A percentile compares a stretch with the other conserved stretches of the same genome.
Conservation (phyloP, 805 yeast species). For the Metschnikowia bowlesiae region DNA sequence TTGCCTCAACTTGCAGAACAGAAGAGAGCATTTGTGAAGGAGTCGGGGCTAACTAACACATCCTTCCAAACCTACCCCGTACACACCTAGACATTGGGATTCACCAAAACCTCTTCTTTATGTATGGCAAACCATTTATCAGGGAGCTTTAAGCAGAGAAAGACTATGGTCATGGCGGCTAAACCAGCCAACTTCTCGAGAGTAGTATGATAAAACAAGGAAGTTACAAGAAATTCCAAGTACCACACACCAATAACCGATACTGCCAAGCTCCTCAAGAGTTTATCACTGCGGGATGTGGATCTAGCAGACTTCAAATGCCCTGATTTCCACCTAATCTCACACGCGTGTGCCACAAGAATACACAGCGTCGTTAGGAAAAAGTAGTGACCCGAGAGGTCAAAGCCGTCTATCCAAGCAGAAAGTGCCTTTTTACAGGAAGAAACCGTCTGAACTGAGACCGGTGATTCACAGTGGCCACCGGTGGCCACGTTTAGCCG, state of each 20-base stretch:
- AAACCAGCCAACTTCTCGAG: conserved; percentile 13
- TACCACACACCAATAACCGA: conserved; percentile 9
- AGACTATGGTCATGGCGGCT: conserved; percentile 2
- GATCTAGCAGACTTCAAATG: neutral
- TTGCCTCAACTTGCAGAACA: too few species aligned
- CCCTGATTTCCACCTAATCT: neutral
- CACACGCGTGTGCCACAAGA: conserved; percentile 4
- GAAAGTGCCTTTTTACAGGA: conserved; percentile 2
- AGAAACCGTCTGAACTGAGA: conserved; percentile 1
- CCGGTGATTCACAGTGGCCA: conserved; percentile 8
- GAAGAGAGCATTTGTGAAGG: too few species aligned
- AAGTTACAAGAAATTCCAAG: conserved; percentile 12
- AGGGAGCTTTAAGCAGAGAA: neutral
- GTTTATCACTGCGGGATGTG: neutral
- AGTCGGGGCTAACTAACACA: neutral
- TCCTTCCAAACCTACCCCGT: neutral
- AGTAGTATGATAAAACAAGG: conserved; percentile 14
- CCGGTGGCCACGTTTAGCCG: conserved; percentile 19
- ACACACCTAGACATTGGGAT: neutral
- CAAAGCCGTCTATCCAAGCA: conserved; percentile 14
- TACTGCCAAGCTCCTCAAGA: neutral
- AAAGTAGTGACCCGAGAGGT: conserved; percentile 15
- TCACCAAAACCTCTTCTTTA: neutral
- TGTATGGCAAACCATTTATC: neutral
- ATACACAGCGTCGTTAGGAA: conserved; percentile 11